phyloP scores from a whole-genome alignment of 2,329 filamentous ascomycete species.

The Colletotrichum sp. region DNA sequence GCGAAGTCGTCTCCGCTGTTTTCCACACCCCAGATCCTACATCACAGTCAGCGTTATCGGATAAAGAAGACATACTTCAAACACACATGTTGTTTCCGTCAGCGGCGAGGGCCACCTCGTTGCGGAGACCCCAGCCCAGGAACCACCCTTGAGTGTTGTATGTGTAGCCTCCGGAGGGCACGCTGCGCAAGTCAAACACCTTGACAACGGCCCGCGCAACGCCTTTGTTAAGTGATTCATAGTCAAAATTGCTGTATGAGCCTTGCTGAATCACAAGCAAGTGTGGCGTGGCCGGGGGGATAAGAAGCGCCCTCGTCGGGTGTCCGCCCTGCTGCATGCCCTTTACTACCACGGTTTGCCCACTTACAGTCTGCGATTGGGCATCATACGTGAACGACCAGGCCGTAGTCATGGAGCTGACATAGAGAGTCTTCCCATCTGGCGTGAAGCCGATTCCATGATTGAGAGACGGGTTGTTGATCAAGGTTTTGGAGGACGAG shows the following conservation, averaged over 20 bases:
- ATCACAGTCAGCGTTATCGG: background rate
- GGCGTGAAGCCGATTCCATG: slow-evolving; percentile 44
- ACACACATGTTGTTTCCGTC: slow-evolving; percentile 39
- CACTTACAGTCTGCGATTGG: slow-evolving; percentile 46
- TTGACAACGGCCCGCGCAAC: slow-evolving; percentile 45
- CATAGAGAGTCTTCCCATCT: slow-evolving; percentile 42
- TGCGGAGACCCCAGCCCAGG: slow-evolving; percentile 55
- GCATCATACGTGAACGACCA: slow-evolving; percentile 65
- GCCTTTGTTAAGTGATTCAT: slow-evolving; percentile 32
- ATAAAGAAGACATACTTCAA: rapidly evolving
- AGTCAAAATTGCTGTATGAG: slow-evolving; percentile 43
- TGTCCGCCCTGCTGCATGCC: slow-evolving; percentile 45
- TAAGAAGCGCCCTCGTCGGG: slow-evolving; percentile 40
- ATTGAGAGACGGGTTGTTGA: slow-evolving; percentile 38
- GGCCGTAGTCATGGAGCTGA: slow-evolving; percentile 44
- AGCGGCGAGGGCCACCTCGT: slow-evolving; percentile 65
- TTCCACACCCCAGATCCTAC: slow-evolving; percentile 55
- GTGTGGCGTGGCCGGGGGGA: slow-evolving; percentile 39
- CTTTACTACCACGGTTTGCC: slow-evolving; percentile 42
- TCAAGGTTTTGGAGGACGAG: slow-evolving; percentile 39
- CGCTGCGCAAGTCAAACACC: slow-evolving; percentile 42
- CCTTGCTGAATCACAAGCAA: slow-evolving; percentile 42
- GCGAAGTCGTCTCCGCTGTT: slow-evolving; percentile 59
- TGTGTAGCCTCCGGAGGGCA: slow-evolving; percentile 37
- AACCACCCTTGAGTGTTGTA: slow-evolving; percentile 44